Percentiles rank a stretch among this genome's conserved stretches.
phyloP scores from a whole-genome alignment of 1,284 basidiomycete genomes.

The Fomitopsis palustris region DNA sequence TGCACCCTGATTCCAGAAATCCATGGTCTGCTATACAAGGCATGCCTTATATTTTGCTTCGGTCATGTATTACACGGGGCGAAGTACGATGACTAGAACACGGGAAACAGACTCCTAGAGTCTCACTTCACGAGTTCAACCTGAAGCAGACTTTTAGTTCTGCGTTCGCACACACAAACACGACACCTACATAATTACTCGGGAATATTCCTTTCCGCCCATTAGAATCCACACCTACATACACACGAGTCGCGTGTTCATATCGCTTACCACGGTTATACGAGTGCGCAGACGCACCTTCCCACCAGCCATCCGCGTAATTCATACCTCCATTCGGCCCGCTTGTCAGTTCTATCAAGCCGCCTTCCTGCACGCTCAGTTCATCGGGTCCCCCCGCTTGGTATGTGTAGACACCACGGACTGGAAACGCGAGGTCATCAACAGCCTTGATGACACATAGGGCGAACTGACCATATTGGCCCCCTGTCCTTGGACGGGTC shows the following conservation, averaged over 20 bases:
- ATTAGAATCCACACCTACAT: conserved; percentile 52
- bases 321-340: conserved; percentile 57
- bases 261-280: conserved; percentile 5
- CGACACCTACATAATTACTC: conserved; percentile 72
- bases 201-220: conserved; percentile 78
- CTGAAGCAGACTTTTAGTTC: not conserved
- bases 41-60: too few relatives aligned
- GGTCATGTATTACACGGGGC: not conserved
- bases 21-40: too few relatives aligned
- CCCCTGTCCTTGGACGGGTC: conserved; percentile 28
- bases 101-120: too few relatives aligned
- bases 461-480: conserved; percentile 42
- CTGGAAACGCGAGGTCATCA: conserved; percentile 34
- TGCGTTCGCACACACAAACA: conserved; percentile 10
- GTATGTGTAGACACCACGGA: conserved; percentile 71
- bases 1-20: not conserved
- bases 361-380: conserved; percentile 58
- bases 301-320: conserved; percentile 80
- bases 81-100: not conserved
- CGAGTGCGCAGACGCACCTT: conserved; percentile 45
- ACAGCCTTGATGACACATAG: not conserved
- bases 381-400: conserved; percentile 67
- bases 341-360: conserved; percentile 58
- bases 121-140: not conserved
- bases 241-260: conserved; percentile 11